These are phyloP conservation scores for Bonia amplexicaulis DNA, from an alignment of 176 grass and related monocot genomes.

Conservation along the genomic window DNA sequence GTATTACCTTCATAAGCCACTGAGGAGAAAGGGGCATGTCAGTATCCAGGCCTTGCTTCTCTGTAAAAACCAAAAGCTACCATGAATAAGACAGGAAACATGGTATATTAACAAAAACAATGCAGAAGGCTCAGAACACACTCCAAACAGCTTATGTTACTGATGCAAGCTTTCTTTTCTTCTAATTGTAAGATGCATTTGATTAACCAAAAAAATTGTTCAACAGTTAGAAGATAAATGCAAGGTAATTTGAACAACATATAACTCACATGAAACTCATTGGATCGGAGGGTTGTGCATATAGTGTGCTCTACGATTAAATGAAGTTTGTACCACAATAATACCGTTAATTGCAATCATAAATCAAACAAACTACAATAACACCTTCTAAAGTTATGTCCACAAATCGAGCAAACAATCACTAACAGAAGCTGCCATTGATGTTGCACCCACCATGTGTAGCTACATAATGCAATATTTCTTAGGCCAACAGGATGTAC, in stretches of 20 bases:
- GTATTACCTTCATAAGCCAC: slow-evolving; percentile 84
- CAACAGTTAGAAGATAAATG: slow-evolving; percentile 18
- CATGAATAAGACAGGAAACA: slow-evolving; percentile 1
- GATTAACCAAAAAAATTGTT: neutral
- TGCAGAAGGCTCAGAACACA: neutral
- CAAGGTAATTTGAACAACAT: neutral
- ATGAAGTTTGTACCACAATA: neutral
- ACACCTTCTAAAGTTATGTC: neutral
- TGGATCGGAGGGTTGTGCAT: neutral
- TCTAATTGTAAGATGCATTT: neutral
- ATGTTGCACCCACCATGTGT: neutral
- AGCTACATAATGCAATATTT: neutral
- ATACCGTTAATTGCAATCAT: neutral
- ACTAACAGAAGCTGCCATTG: neutral
- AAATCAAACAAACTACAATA: neutral
- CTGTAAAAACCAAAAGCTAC: slow-evolving; percentile 40
- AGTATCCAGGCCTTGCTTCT: slow-evolving; percentile 64
- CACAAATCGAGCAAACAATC: neutral
- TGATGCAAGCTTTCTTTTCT: neutral
- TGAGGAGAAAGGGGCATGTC: slow-evolving; percentile 96
- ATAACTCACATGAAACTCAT: neutral
- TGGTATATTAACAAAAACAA: neutral
- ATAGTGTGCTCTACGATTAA: neutral
- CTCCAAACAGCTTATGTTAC: neutral
- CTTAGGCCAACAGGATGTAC: neutral